Base-by-base conservation (phyloP, 768 basidiomycete genomes). In the Tylopilus subfusipes region DNA sequence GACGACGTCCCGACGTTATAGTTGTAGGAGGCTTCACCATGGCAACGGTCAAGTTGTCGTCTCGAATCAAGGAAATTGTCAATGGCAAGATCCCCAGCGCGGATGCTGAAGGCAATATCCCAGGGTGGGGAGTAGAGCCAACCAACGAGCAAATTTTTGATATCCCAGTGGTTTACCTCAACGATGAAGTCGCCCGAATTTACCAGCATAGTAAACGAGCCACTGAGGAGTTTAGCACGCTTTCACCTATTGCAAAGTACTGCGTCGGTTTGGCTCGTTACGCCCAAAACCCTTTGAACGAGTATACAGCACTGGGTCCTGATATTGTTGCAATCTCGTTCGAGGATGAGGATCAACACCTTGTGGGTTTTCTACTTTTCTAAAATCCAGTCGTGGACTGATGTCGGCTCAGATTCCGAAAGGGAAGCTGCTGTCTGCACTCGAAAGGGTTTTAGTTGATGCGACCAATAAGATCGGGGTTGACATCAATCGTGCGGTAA, bases 211-310 rank as follows among this genome's bases (percentile, higher is more conserved):
- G 90, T 65, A 80, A 84, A 54, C 87, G 95, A 34, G 92, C 92
- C 2, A 76, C 80, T 27, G 84, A 85, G 48, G 97, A 98, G 71
- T 93, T 92, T 65, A 83, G 85, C 45, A 77, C 86, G 0, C 74
- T 96, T 40, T 82, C 91, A 0, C 74, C 82, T 5, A 85, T 86
- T 43, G 88, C 86, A 31, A 90, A 91, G 69, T 99, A 98, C 66
- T 98, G 96, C 64, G 79, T 98, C 45, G 97, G 93, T 49, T 75
- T 99, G 59, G 95, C 93, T 36, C 85, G 97, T 53, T 98, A 94
- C 64, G 79, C 83, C 6, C 97, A 98, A 72, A 96, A 85, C 65
- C 97, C 97, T 2, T 71, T 98, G 62, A 96, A 92, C 65, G 97
- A 98, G 68, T 95, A 90, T 67, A 89, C 91, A 18, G 92, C 95